These are phyloP conservation scores for Mycosarcoma mackinlayi DNA, from an alignment of 1,284 basidiomycete species.

Conservation along the genomic window DNA sequence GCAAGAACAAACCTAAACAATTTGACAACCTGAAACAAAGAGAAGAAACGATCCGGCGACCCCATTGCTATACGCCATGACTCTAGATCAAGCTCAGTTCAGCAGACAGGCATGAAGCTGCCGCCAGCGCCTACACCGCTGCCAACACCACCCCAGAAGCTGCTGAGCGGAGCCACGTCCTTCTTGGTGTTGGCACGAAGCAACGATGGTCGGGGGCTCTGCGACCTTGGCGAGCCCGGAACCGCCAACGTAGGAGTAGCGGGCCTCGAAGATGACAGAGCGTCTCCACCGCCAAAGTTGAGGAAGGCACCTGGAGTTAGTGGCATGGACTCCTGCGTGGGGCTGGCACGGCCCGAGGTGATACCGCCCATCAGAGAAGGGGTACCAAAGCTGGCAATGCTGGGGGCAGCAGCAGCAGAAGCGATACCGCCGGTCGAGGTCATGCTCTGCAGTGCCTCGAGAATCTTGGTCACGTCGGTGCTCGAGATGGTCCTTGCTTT, in stretches of 20 bases:
- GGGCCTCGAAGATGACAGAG: slow-evolving; percentile 24
- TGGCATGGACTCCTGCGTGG: slow-evolving; percentile 18
- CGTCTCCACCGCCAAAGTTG: slow-evolving; percentile 31
- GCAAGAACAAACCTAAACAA: too few species aligned
- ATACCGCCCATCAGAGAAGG: not conserved
- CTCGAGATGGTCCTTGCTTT: slow-evolving; percentile 76
- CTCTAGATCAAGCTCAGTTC: not conserved
- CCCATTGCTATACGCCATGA: too few species aligned
- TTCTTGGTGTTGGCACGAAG: slow-evolving; percentile 55
- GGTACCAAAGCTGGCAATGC: not conserved
- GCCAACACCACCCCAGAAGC: slow-evolving; percentile 57
- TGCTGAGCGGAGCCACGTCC: slow-evolving; percentile 39
- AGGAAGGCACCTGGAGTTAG: slow-evolving; percentile 36
- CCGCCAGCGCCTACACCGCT: slow-evolving; percentile 15
- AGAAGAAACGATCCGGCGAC: too few species aligned
- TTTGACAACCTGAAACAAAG: too few species aligned
- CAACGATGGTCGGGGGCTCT: slow-evolving; percentile 42
- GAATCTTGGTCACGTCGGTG: slow-evolving; percentile 58
- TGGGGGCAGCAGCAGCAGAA: not conserved
- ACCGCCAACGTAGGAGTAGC: slow-evolving; percentile 36
- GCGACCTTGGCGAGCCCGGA: slow-evolving; percentile 45
- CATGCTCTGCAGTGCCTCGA: slow-evolving; percentile 82
- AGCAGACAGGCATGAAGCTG: slow-evolving; percentile 53
- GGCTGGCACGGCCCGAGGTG: slow-evolving; percentile 24
- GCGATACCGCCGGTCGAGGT: slow-evolving; percentile 3